Evolutionary conservation across 768 basidiomycete species (phyloP), one percentile per base, ranked within the genome.

Genomic region (Termitomyces sp.): DNA sequence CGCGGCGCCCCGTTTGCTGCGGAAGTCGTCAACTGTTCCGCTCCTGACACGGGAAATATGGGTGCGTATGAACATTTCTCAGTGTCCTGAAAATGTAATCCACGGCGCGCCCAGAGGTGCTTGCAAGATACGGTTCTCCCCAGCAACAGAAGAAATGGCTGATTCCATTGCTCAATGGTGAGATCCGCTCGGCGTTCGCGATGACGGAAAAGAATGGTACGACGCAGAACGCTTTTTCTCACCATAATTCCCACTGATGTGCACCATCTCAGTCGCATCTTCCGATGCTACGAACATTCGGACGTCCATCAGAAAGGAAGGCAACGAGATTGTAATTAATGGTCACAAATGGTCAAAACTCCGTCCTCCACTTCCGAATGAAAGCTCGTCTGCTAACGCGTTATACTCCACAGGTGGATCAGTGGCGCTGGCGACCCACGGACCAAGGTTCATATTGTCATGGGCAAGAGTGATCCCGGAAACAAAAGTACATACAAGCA

Each of bases 31-130:
- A 99, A 99, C 67, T 98, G 95, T 73, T 86, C 95, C 25, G 95
- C 95, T 14, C 96, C 96, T 31, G 96, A 98, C 72, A 98, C 96
- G 5, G 96, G 95, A 1, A 98, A 98, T 71, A 98, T 98, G 95
- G 94, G 93, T 92, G 63, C 37, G 82, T 71, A 7, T 23, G 35
- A 37, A 19, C 6, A 2, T 43, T 19, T 31, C n/a, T 34, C 41
- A 17, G 11, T 8, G 23, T 45, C 37, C 41, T 40, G 11, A 45
- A 35, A 49, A 42, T 42, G 43, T 21, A 17, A 52, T 19, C 42
- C 58, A 60, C 49, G 50, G 32, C 35, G 31, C 56, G 54, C 59
- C 11, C 75, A 95, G 95, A 99, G 92, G 94, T 99, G 21, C 78
- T 99, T 58, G 97, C 97, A 34, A 83, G 90, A 56, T 99, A 95